Percentiles rank a stretch among this genome's conserved stretches.
Conservation (phyloP, 257 asterid species). For the Galeopsis tetrahit region DNA sequence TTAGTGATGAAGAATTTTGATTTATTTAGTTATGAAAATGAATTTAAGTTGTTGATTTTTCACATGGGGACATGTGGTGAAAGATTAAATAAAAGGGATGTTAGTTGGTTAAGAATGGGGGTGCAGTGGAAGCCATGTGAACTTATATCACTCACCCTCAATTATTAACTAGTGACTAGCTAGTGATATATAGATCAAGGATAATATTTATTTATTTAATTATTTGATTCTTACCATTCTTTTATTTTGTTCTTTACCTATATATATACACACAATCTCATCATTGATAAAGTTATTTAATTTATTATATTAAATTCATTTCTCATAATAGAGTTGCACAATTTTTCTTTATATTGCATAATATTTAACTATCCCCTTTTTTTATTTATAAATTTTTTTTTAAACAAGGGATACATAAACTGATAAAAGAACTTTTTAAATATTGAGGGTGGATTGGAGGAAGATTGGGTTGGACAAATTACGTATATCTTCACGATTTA, state of each 20-base stretch:
- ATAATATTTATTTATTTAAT: background rate
- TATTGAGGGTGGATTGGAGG: slow-evolving; percentile 12
- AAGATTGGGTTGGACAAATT: slow-evolving; percentile 18
- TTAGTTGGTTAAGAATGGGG: slow-evolving; percentile 32
- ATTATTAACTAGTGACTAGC: background rate
- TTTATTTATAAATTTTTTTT: too few species aligned
- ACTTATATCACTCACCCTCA: slow-evolving; percentile 2
- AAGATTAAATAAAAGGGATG: slow-evolving; percentile 5
- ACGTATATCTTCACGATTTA: background rate
- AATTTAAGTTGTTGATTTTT: slow-evolving; percentile 14
- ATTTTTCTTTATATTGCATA: background rate
- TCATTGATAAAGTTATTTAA: background rate
- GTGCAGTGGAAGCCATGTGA: slow-evolving; percentile 40
- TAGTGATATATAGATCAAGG: background rate
- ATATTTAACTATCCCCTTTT: background rate
- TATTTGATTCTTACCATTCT: background rate
- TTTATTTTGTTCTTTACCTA: background rate
- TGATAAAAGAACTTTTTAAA: background rate
- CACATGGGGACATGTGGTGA: slow-evolving; percentile 49
- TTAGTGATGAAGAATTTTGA: background rate
- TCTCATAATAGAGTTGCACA: background rate
- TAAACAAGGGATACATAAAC: too few species aligned
- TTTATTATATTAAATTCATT: background rate
- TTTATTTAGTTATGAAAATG: slow-evolving; percentile 1
- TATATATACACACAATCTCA: background rate